phyloP scores from a whole-genome alignment of 495 filamentous ascomycete species.

The Barbatosphaeria neglecta region DNA sequence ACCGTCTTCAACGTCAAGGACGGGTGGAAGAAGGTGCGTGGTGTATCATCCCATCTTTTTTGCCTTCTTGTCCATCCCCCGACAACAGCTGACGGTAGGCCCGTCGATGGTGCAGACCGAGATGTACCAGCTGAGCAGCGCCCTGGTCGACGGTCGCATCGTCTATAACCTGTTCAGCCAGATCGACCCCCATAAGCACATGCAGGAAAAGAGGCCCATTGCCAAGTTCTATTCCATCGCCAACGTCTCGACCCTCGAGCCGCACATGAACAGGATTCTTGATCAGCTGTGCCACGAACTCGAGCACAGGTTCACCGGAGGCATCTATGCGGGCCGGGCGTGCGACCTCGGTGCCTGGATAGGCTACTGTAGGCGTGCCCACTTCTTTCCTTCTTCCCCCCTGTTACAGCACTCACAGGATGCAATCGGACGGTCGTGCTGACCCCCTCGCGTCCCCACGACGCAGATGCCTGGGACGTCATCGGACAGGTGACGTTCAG shows the following conservation, averaged over 20 bases:
- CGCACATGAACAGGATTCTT: slow-evolving; percentile 21
- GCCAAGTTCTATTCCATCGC: slow-evolving; percentile 23
- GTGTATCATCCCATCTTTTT: no score
- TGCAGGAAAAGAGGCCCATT: slow-evolving; percentile 20
- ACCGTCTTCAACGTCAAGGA: slow-evolving; percentile 22
- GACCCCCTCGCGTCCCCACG: neutral
- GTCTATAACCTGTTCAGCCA: slow-evolving; percentile 23
- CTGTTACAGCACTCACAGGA: neutral
- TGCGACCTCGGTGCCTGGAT: slow-evolving; percentile 24
- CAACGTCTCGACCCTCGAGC: slow-evolving; percentile 20
- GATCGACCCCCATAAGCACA: slow-evolving; percentile 17
- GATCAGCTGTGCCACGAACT: slow-evolving; percentile 15
- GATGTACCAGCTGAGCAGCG: slow-evolving; percentile 25
- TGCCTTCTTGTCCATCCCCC: neutral
- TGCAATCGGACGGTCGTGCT: no score
- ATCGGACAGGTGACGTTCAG: slow-evolving; percentile 20
- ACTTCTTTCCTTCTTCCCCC: neutral
- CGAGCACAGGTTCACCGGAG: slow-evolving; percentile 19
- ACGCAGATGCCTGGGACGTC: slow-evolving; percentile 26
- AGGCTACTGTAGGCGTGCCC: slow-evolving; percentile 8
- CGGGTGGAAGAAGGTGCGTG: slow-evolving; percentile 13
- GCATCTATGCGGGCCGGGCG: slow-evolving; percentile 2
- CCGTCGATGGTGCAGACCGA: no score
- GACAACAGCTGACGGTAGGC: no score
- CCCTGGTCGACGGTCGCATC: slow-evolving; percentile 21